Base-by-base conservation (phyloP, 495 filamentous ascomycete species). In the Aspergillus coremiiformis region DNA sequence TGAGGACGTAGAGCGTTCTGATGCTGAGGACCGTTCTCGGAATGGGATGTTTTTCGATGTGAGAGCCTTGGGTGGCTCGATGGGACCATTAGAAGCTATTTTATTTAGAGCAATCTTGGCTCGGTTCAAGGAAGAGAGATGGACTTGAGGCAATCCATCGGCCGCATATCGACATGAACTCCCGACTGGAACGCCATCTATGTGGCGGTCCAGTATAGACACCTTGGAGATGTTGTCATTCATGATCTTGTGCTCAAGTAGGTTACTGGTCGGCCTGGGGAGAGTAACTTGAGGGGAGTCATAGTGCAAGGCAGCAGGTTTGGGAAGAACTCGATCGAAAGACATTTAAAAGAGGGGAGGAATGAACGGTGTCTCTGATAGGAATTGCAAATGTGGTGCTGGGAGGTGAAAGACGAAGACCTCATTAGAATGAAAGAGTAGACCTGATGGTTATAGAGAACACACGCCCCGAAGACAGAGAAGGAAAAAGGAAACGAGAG, bases 261-360 rank as follows among this genome's bases (percentile, higher is more conserved):
- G 65, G 44, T 66, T 70, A 58, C 71, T 71, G 46, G 68, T 64
- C 26, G 56, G 61, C 57, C 68, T 61, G 45, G 63, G 54, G 12
- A 67, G 52, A 39, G 57, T 55, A 49, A 65, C 60, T 58, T 59
- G 62, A 32, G 62, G 52, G 54, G 65, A 55, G 43, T 75, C 72
- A 72, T 76, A 64, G 47, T 66, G 71, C 42, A 78, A 60, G 65
- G 70, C 67, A 64, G 66, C 57, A 47, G 75, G 77, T 47, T 67
- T 65, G 58, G 77, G 77, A 24, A 80, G 71, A 47, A 80, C 76
- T 73, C 77, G 75, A 66, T 80, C 73, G 66, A 69, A 80, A 71
- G 76, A 78, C 76, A 79, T 78, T 69, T 68, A 65, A 65, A 64
- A 60, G 32, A 35, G 57, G 30, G 42, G 33, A 55, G 53, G 52